Percentiles rank a stretch among this genome's conserved stretches.
These are phyloP conservation scores for Schizonepeta tenuifolia DNA, from an alignment of 257 asterid species.

Conservation along the genomic window DNA sequence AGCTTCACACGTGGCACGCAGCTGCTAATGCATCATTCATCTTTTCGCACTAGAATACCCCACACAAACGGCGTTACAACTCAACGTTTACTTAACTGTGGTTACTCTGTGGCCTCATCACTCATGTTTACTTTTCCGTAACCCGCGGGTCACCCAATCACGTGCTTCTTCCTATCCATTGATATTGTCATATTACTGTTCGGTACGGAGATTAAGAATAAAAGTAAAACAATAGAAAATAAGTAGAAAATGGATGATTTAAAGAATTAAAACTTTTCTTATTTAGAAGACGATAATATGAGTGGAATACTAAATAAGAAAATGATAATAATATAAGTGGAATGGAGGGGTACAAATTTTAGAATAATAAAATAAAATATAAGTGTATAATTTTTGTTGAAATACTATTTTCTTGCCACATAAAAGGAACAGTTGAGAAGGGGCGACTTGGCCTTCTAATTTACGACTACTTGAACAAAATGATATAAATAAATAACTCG, in stretches of 20 bases:
- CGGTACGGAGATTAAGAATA: too few relatives aligned
- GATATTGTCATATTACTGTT: too few relatives aligned
- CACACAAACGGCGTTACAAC: constrained; percentile 11
- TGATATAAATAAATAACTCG: too few relatives aligned
- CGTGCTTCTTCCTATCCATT: too few relatives aligned
- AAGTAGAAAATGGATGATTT: too few relatives aligned
- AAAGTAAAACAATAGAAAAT: too few relatives aligned
- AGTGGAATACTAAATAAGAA: too few relatives aligned
- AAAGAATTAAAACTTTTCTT: too few relatives aligned
- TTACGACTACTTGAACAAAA: neutral
- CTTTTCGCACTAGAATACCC: neutral
- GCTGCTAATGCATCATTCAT: neutral
- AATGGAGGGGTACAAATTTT: too few relatives aligned
- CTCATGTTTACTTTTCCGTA: neutral
- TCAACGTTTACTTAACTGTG: constrained; percentile 17
- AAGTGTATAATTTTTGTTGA: neutral
- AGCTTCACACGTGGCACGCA: constrained; percentile 26
- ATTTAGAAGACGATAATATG: too few relatives aligned
- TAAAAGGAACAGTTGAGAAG: neutral
- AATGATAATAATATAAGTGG: too few relatives aligned
- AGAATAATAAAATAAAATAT: neutral
- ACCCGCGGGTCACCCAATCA: neutral
- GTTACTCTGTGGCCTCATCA: neutral
- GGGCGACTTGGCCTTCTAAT: neutral
- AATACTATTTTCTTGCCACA: neutral